These are phyloP conservation scores for Infundibulicybe gibba DNA, from an alignment of 768 basidiomycete species.

Conservation along the genomic window DNA sequence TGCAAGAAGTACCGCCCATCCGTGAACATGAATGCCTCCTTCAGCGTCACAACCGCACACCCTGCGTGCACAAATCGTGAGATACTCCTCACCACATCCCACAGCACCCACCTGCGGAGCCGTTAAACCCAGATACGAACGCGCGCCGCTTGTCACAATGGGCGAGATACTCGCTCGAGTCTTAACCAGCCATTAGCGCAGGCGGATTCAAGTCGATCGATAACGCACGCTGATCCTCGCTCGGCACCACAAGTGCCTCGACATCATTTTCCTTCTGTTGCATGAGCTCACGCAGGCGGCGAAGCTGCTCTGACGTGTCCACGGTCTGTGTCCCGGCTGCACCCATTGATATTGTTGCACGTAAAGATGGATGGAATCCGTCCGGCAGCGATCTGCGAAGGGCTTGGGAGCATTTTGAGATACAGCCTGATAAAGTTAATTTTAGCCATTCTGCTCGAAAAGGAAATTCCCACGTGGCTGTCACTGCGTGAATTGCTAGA, in stretches of 20 bases:
- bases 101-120: conserved; percentile 72
- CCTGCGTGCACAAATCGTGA: conserved; percentile 34
- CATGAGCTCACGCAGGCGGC: conserved; percentile 70
- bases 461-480: too few species aligned
- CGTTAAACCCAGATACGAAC: conserved; percentile 92
- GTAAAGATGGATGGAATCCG: background rate
- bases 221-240: conserved; percentile 86
- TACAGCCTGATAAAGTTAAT: too few species aligned
- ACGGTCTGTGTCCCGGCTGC: conserved; percentile 41
- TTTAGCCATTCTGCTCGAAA: too few species aligned
- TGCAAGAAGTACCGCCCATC: conserved; percentile 96
- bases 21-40: conserved; percentile 82
- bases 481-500: too few species aligned
- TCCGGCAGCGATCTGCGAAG: too few species aligned
- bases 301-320: conserved; percentile 60
- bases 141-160: conserved; percentile 79
- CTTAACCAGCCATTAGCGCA: conserved; percentile 30
- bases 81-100: background rate
- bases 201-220: background rate
- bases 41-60: conserved; percentile 69
- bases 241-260: conserved; percentile 79
- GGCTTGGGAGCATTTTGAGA: too few species aligned
- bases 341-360: conserved; percentile 25
- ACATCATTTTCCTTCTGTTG: conserved; percentile 41
- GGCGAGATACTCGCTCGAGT: conserved; percentile 90